Base-by-base conservation (phyloP, 2,329 filamentous ascomycete genomes). In the Talaromyces marneffei region DNA sequence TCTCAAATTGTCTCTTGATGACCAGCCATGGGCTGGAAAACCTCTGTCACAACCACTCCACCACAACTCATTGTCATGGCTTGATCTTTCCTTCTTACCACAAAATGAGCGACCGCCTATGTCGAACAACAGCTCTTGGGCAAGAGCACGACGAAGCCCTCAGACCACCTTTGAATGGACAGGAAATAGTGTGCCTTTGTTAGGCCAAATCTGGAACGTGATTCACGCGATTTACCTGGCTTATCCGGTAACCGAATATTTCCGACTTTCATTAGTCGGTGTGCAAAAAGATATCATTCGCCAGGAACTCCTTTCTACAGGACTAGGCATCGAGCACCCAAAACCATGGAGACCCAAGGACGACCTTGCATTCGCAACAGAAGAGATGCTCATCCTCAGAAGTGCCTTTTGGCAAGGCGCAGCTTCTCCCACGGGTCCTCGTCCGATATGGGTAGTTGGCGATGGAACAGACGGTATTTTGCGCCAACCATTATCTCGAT, bases 191-290 rank as follows among this genome's bases (percentile, higher is more conserved):
- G 59, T 70, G n/a, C 79, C 79, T 50, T 72, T 76, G 33, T 67
- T 79, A 31, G 77, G 72, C 2, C 78, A 81, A 64, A 68, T 80
- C 16, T 82, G 79, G 79, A 76, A 79, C 52, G 69, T 80, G 25
- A 65, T 79, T 20, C 79, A 82, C 63, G 75, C 76, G 4, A 72
- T 81, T 60, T 75, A 78, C 44, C 74, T 78, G 14, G 70, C 75
- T 18, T 72, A 79, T 46, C 78, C 78, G 29, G 69, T 77, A 16
- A 69, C 75, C 20, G 79, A 81, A 67, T 75, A 75, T 59, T 75
- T 81, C 66, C 73, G 79, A 23, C 68, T 81, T 16, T 66, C 70
- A 3, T 71, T 81, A 18, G 64, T 66, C 8, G 78, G 79, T 31
- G 68, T 68, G 7, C 71, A 71, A 27, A 71, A 72, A 3, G 65